Evolutionary conservation across 2,329 filamentous ascomycete species (phyloP), one percentile per base, ranked within the genome.

Genomic region (Alternaria infectoria): DNA sequence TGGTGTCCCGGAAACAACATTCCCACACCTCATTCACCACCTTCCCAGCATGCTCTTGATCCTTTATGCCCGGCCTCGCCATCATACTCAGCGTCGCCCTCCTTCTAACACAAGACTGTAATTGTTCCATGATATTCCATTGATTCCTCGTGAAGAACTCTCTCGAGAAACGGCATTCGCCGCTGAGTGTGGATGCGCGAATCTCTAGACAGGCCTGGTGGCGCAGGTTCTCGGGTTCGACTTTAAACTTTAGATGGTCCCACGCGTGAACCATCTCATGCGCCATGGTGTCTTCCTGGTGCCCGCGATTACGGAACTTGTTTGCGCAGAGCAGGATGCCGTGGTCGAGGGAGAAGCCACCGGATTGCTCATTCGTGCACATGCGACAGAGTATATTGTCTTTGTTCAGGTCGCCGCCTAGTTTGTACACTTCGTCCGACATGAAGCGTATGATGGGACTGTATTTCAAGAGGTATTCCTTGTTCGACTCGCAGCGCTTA

Each of bases 231-330:
- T 83, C 81, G 83, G 91, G 92, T 76, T 98, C 91, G 47, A 97
- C 89, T 81, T 97, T 96, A 84, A 93, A 99, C 67, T 95, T 85
- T 71, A 98, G 77, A 79, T 97, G 91, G 79, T 99, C 96, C 85
- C 93, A 98, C 1, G 94, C 94, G 80, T 99, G 96, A 57, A 99
- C 91, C 93, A 99, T 96, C 83, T 99, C 96, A 81, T 99, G 96
- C 26, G 94, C 90, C 75, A 99, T 84, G 11, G 94, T 97, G 79
- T 99, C 96, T 83, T 99, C 96, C 71, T 97, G 80, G 77, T 97
- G 93, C 30, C 90, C 89, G 61, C 89, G 84, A 76, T 93, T 89
- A 62, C 90, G 85, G 77, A 98, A 88, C 81, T 96, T 90, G 81
- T 99, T 99, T 55, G 96, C 93, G 81, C 96, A 99, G 21, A 99